Evolutionary conservation across 2,329 filamentous ascomycete genomes (phyloP).

Genomic region (Microascus cirrosus): DNA sequence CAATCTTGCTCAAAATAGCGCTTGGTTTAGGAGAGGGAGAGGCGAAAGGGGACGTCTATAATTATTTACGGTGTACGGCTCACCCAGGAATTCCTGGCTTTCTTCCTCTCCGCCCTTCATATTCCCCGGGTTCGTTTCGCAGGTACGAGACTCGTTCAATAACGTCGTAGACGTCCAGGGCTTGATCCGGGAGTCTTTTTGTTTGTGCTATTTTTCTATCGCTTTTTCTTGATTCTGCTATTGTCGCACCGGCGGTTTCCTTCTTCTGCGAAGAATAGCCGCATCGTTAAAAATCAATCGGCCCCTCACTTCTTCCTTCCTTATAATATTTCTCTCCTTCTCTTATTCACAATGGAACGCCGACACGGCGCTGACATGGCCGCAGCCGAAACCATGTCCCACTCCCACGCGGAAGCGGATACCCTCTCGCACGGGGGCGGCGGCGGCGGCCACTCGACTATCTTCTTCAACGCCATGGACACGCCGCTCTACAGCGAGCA

Average conservation of each 20-base stretch:
- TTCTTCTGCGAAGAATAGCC: not conserved
- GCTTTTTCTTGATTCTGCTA: not conserved
- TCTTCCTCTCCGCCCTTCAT: not conserved
- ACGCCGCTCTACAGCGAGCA: conserved; percentile 46
- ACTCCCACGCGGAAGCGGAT: not conserved
- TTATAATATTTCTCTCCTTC: not conserved
- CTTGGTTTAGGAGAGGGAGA: not conserved
- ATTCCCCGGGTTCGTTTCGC: not conserved
- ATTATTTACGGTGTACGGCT: not conserved
- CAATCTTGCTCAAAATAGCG: not conserved
- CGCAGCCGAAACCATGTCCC: not conserved
- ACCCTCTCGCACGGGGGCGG: not conserved
- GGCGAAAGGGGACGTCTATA: not conserved
- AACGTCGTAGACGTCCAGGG: not conserved
- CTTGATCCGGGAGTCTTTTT: not conserved
- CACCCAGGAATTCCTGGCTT: not conserved
- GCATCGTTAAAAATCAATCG: not conserved
- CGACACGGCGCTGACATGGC: conserved; percentile 5
- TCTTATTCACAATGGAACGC: conserved; percentile 1
- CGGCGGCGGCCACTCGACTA: conserved; percentile 15
- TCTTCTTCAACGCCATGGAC: conserved; percentile 47
- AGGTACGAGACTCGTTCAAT: not conserved
- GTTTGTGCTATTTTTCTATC: not conserved
- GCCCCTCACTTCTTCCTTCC: not conserved
- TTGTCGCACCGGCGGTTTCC: not conserved